Conservation (phyloP, 306 rosid species). For the Quercus dentata region DNA sequence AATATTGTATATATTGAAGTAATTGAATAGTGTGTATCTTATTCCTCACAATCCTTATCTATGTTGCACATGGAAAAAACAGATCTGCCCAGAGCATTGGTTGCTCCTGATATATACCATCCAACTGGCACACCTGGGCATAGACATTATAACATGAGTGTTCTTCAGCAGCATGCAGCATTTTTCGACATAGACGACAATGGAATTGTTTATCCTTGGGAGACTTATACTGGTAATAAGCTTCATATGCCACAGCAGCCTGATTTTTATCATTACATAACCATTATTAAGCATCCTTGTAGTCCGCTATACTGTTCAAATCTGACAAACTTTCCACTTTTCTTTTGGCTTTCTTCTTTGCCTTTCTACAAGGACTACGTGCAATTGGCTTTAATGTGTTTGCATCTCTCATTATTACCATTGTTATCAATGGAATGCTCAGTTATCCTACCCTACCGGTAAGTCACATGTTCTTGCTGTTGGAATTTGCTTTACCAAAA, state of each 20-base stretch:
- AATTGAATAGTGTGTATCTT: no score
- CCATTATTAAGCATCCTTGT: not conserved
- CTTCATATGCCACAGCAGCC: not conserved
- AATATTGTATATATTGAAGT: no score
- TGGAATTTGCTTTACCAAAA: not conserved
- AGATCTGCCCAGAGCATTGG: slow-evolving; percentile 77
- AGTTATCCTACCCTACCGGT: slow-evolving; percentile 80
- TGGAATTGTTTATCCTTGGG: slow-evolving; percentile 90
- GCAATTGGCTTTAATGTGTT: slow-evolving; percentile 66
- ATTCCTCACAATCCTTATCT: no score
- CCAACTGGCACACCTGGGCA: slow-evolving; percentile 71
- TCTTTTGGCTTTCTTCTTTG: not conserved
- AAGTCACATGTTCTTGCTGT: slow-evolving; percentile 19
- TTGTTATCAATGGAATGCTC: slow-evolving; percentile 37
- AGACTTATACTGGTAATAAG: slow-evolving; percentile 61
- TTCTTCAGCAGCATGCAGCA: slow-evolving; percentile 81
- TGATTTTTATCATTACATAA: not conserved
- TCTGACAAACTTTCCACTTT: not conserved
- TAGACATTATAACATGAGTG: slow-evolving; percentile 50
- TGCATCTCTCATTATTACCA: slow-evolving; percentile 42
- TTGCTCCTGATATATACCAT: slow-evolving; percentile 63
- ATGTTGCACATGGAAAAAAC: not conserved
- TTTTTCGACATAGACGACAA: slow-evolving; percentile 76
- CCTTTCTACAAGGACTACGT: slow-evolving; percentile 45
- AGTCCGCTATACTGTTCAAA: not conserved